Percentiles rank a stretch among this genome's conserved stretches.
These are phyloP conservation scores for Phytophthora colocasiae DNA, from an alignment of 352 stramenopile species.

Conservation along the genomic window DNA sequence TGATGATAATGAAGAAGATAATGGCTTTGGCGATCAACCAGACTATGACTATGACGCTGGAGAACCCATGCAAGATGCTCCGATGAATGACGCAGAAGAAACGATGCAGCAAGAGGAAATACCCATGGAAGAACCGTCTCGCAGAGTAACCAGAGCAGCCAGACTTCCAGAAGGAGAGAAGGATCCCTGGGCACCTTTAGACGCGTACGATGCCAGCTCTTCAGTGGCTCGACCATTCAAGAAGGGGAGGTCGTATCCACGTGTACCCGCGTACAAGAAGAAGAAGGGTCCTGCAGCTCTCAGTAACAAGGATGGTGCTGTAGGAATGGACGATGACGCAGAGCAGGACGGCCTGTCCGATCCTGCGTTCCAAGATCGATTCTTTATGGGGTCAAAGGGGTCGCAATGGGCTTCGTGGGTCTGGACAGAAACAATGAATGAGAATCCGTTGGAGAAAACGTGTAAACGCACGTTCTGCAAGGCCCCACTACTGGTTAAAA, in stretches of 20 bases:
- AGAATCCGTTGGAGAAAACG: constrained; percentile 60
- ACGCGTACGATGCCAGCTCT: constrained; percentile 80
- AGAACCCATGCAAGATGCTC: constrained; percentile 29
- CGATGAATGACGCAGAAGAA: constrained; percentile 20
- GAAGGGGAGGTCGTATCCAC: constrained; percentile 77
- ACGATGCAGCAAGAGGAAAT: constrained; percentile 10
- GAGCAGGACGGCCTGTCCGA: constrained; percentile 64
- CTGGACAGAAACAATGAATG: constrained; percentile 59
- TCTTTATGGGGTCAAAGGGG: constrained; percentile 54
- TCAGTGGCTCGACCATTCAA: constrained; percentile 71
- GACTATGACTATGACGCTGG: constrained; percentile 45
- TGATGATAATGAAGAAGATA: constrained; percentile 33
- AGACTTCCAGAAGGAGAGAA: constrained; percentile 36
- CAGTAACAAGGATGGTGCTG: constrained; percentile 45
- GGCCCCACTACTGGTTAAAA: constrained; percentile 56
- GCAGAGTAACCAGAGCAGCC: neutral
- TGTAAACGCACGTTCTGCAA: constrained; percentile 75
- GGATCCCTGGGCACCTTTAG: constrained; percentile 74
- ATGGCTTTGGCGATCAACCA: constrained; percentile 36
- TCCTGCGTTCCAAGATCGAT: constrained; percentile 67
- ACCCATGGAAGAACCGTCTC: constrained; percentile 1
- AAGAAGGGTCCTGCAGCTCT: constrained; percentile 31
- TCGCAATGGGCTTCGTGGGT: constrained; percentile 80
- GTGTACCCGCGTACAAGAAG: constrained; percentile 50
- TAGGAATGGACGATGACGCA: constrained; percentile 47